phyloP scores from a whole-genome alignment of 148 eudicot species.

The Salicornia ramosissima region DNA sequence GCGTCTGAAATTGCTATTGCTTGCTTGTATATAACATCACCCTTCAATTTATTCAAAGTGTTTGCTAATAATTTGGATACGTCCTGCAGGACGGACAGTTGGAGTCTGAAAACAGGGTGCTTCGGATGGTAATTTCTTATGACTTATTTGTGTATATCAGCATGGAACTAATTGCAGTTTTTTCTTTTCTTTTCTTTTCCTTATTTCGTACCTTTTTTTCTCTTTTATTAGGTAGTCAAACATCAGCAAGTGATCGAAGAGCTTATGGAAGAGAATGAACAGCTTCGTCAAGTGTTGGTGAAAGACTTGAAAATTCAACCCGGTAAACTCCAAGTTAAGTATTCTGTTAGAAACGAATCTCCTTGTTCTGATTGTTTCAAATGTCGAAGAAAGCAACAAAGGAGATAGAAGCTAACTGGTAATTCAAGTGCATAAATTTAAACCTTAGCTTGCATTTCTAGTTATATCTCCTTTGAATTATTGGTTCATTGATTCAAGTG shows the following conservation, averaged over 20 bases:
- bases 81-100: conserved; percentile 52
- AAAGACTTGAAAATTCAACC: conserved; percentile 79
- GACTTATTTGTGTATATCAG: conserved; percentile 1
- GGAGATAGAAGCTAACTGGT: conserved; percentile 30
- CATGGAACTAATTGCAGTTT: not conserved
- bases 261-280: conserved; percentile 78
- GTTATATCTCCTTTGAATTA: not conserved
- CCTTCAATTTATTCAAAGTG: not conserved
- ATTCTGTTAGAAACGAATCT: conserved; percentile 31
- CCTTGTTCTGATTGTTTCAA: conserved; percentile 74
- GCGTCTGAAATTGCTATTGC: not conserved
- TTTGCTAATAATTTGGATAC: conserved; percentile 8
- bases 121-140: conserved; percentile 61
- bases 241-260: conserved; percentile 84
- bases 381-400: conserved; percentile 77
- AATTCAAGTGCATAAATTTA: not conserved
- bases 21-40: not conserved
- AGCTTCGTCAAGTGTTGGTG: conserved; percentile 63
- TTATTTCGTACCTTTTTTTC: not conserved
- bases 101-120: conserved; percentile 62
- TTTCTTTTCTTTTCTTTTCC: too few relatives aligned
- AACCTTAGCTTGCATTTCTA: not conserved
- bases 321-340: conserved; percentile 42
- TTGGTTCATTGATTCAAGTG: not conserved
- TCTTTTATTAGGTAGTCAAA: conserved; percentile 57